These are phyloP conservation scores for Pseudogymnoascus sp. DNA, from an alignment of 2,329 filamentous ascomycete genomes.

Conservation along the genomic window DNA sequence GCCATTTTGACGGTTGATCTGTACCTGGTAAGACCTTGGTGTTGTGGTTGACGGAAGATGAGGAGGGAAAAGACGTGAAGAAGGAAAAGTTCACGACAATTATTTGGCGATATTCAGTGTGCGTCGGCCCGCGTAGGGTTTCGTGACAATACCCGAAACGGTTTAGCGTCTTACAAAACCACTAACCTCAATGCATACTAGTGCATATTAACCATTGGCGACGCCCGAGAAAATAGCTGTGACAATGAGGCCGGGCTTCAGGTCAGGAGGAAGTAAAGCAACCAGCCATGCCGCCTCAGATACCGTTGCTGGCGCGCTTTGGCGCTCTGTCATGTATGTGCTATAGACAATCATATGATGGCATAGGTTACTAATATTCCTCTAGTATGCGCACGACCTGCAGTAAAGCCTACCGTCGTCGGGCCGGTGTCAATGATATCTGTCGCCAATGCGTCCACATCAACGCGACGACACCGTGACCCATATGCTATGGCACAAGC, in stretches of 20 bases:
- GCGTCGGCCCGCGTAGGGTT: conserved; percentile 6
- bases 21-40: conserved; percentile 28
- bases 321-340: conserved; percentile 53
- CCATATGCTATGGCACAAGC: conserved; percentile 77
- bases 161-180: background rate
- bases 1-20: conserved; percentile 70
- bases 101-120: conserved; percentile 22
- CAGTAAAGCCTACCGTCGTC: conserved; percentile 40
- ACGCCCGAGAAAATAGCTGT: conserved; percentile 9
- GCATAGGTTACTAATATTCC: conserved; percentile 12
- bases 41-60: conserved; percentile 11
- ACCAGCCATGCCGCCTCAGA: conserved; percentile 56
- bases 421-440: conserved; percentile 52
- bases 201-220: background rate
- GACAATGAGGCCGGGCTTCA: background rate
- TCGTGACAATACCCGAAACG: background rate
- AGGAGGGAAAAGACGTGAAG: conserved; percentile 25
- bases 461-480: conserved; percentile 64
- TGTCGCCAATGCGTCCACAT: conserved; percentile 56
- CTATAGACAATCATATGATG: background rate
- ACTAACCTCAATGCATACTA: background rate
- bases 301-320: conserved; percentile 53
- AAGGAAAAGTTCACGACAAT: conserved; percentile 24
- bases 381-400: conserved; percentile 54
- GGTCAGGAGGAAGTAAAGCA: conserved; percentile 10